Conservation (phyloP, 306 rosid genomes). For the Cyamopsis tetragonoloba region DNA sequence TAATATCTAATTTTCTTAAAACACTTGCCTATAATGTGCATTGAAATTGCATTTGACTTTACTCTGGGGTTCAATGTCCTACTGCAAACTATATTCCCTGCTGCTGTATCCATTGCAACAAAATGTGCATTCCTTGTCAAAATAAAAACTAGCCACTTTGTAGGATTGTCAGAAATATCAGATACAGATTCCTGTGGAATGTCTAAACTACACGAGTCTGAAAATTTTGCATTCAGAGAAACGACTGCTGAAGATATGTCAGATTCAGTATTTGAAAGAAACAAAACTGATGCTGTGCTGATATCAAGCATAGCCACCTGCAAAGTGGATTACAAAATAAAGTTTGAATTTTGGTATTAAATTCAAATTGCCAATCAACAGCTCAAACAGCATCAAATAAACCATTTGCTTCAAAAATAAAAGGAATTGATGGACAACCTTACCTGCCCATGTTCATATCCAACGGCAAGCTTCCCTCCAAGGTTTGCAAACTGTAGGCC, state of each 20-base stretch:
- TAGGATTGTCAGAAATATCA: slow-evolving; percentile 35
- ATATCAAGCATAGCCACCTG: slow-evolving; percentile 87
- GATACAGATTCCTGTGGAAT: slow-evolving; percentile 41
- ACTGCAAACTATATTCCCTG: slow-evolving; percentile 51
- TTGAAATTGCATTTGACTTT: slow-evolving; percentile 55
- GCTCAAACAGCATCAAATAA: slow-evolving; percentile 1
- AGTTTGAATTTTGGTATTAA: slow-evolving; percentile 15
- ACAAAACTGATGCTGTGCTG: slow-evolving; percentile 52
- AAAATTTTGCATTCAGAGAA: slow-evolving; percentile 52
- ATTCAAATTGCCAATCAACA: slow-evolving; percentile 21
- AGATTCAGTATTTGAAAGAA: slow-evolving; percentile 52
- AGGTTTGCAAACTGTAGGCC: slow-evolving; percentile 51
- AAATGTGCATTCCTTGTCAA: slow-evolving; percentile 56
- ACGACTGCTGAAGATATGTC: slow-evolving; percentile 48
- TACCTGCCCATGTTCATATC: slow-evolving; percentile 81
- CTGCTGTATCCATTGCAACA: slow-evolving; percentile 43
- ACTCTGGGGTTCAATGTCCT: slow-evolving; percentile 34
- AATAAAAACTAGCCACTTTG: slow-evolving; percentile 41
- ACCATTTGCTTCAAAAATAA: slow-evolving; percentile 2
- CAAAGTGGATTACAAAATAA: slow-evolving; percentile 32
- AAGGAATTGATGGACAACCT: slow-evolving; percentile 23
- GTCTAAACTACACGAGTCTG: slow-evolving; percentile 39
- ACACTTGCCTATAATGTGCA: slow-evolving; percentile 67
- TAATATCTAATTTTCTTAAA: slow-evolving; percentile 25
- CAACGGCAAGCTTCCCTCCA: slow-evolving; percentile 64